Evolutionary conservation across 2,329 filamentous ascomycete genomes (phyloP), one percentile per base, ranked within the genome.

Genomic region (Verticillium albo-atrum): DNA sequence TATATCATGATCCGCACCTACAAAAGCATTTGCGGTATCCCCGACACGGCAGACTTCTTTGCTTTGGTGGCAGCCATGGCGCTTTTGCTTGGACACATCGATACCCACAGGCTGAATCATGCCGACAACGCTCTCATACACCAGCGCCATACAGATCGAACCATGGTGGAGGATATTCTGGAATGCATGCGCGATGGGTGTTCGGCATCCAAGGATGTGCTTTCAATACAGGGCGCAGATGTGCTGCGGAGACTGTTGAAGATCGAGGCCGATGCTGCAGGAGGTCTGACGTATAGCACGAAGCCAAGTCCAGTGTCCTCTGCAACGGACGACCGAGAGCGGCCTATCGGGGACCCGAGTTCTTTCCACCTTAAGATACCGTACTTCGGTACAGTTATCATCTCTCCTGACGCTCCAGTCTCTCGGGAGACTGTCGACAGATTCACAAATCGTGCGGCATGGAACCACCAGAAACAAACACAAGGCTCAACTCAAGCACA

Each of bases 91-190:
- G 72, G 71, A 7, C 73, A 77, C 56, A 64, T 77, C 23, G 70
- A 74, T 62, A 63, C 64, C 30, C 69, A 72, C 56, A 58, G 53
- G 60, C 61, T 32, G 35, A 57, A 23, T 57, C 10, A 14, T 2
- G 9, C 37, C 3, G 25, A 25, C 3, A 69, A 75, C 51, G 57
- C 70, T 15, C 67, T 78, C 0, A 67, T 67, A 5, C 74, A 79
- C 62, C 77, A 79, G 61, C 70, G 71, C 1, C 66, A 69, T 6
- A 66, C 68, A 20, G 77, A 79, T 62, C 72, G 76, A 15, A 76
- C 68, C 5, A 70, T 75, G 61, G 66, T 78, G 27, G 74, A 78
- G 57, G 68, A 72, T 27, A 67, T 67, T 1, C 68, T 73, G 9
- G 71, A 72, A 54, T 71, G 65, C 47, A 76, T 79, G 68, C 63